These are phyloP conservation scores for Corynespora cassiicola DNA, from an alignment of 2,329 filamentous ascomycete species.

Conservation along the genomic window DNA sequence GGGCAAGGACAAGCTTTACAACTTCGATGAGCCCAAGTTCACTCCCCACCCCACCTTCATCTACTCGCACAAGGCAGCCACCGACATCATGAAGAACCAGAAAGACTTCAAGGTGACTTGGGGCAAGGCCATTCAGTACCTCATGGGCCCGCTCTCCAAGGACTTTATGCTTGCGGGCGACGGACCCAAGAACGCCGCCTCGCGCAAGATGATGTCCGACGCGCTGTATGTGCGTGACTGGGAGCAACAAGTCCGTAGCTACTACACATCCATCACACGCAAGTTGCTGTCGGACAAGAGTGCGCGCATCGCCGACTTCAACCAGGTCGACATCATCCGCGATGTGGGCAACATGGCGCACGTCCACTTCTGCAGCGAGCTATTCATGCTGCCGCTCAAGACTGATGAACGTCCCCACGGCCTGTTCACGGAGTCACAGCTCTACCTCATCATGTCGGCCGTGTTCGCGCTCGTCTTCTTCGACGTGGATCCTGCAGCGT, in stretches of 20 bases:
- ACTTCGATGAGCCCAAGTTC: slow-evolving; percentile 67
- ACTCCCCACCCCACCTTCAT: slow-evolving; percentile 56
- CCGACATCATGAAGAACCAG: slow-evolving; percentile 66
- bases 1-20: slow-evolving; percentile 71
- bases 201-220: slow-evolving; percentile 50
- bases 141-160: slow-evolving; percentile 64
- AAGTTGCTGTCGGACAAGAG: slow-evolving; percentile 70
- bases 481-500: slow-evolving; percentile 59
- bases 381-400: slow-evolving; percentile 64
- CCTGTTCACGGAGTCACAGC: slow-evolving; percentile 60
- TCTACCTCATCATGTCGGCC: slow-evolving; percentile 60
- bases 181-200: slow-evolving; percentile 37
- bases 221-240: slow-evolving; percentile 68
- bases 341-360: slow-evolving; percentile 63
- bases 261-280: slow-evolving; percentile 70
- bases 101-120: slow-evolving; percentile 70
- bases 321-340: slow-evolving; percentile 73
- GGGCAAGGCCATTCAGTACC: slow-evolving; percentile 67
- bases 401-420: slow-evolving; percentile 58
- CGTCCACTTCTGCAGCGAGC: slow-evolving; percentile 60
- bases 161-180: slow-evolving; percentile 61
- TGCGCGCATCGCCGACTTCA: slow-evolving; percentile 66
- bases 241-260: slow-evolving; percentile 68
- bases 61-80: slow-evolving; percentile 67
- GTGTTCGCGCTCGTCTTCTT: slow-evolving; percentile 63